Evolutionary conservation across 768 basidiomycete species (phyloP).

Genomic region (Suillus occidentalis): DNA sequence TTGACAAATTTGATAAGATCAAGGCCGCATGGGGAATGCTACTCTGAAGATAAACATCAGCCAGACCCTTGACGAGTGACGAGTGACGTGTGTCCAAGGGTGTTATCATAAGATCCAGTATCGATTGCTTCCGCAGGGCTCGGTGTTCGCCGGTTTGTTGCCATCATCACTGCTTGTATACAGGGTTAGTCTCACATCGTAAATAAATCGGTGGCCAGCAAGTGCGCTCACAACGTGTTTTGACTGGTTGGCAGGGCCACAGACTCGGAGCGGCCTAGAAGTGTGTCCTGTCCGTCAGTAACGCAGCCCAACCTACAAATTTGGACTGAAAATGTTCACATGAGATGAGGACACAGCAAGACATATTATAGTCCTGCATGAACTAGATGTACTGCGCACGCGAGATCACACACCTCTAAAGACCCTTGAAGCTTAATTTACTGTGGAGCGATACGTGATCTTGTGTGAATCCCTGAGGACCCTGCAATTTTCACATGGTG

Average conservation of each 20-base stretch:
- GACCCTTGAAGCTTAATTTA: constrained; percentile 29
- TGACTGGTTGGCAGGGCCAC: constrained; percentile 36
- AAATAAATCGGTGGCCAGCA: constrained; percentile 42
- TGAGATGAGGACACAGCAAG: constrained; percentile 35
- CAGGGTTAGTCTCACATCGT: constrained; percentile 37
- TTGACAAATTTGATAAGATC: constrained; percentile 43
- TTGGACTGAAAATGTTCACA: constrained; percentile 32
- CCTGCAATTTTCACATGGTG: neutral
- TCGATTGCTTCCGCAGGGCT: constrained; percentile 35
- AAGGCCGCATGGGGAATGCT: constrained; percentile 45
- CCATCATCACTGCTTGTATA: no score
- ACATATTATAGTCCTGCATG: constrained; percentile 44
- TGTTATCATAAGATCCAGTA: constrained; percentile 27
- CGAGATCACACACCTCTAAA: constrained; percentile 54
- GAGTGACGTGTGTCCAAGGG: neutral
- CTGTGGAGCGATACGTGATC: neutral
- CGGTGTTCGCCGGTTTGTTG: constrained; percentile 45
- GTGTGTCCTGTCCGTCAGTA: neutral
- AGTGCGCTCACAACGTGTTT: constrained; percentile 43
- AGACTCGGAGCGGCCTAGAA: no score
- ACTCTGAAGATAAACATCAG: constrained; percentile 36
- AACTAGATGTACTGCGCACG: constrained; percentile 45
- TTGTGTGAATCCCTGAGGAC: neutral
- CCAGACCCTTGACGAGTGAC: neutral
- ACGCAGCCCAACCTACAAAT: constrained; percentile 55